These are phyloP conservation scores for Globisporangium spiculum DNA, from an alignment of 352 stramenopile species.

Conservation along the genomic window DNA sequence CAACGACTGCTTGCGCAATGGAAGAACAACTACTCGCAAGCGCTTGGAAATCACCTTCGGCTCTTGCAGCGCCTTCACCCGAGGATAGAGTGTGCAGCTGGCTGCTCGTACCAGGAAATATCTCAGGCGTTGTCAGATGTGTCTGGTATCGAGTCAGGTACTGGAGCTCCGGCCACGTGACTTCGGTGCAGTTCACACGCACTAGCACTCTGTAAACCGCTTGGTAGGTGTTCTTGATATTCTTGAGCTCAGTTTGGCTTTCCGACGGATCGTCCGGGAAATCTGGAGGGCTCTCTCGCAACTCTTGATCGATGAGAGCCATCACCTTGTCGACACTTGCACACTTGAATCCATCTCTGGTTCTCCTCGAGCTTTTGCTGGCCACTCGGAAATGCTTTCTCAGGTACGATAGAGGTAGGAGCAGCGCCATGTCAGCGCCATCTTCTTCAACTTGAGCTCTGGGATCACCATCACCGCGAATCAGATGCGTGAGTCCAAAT, in stretches of 20 bases:
- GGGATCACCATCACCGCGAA: background rate
- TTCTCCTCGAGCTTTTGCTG: background rate
- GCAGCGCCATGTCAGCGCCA: background rate
- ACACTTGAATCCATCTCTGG: slow-evolving; percentile 6
- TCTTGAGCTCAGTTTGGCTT: background rate
- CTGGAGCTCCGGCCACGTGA: slow-evolving; percentile 7
- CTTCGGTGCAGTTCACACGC: background rate
- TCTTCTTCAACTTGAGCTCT: background rate
- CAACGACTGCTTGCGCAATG: background rate
- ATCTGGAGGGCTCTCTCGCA: background rate
- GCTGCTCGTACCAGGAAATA: background rate
- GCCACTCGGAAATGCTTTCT: slow-evolving; percentile 7
- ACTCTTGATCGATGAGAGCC: background rate
- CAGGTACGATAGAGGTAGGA: background rate
- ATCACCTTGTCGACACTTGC: background rate
- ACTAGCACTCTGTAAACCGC: background rate
- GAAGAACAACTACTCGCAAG: background rate
- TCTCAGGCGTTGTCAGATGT: background rate
- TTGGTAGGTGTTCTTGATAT: background rate
- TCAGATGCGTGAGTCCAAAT: background rate
- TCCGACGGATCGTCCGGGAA: background rate
- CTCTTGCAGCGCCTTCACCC: background rate
- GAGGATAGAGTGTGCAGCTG: background rate
- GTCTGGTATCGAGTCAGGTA: slow-evolving; percentile 1
- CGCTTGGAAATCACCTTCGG: background rate